Evolutionary conservation across 2,329 filamentous ascomycete species (phyloP).

Genomic region (Colletotrichum kahawae): DNA sequence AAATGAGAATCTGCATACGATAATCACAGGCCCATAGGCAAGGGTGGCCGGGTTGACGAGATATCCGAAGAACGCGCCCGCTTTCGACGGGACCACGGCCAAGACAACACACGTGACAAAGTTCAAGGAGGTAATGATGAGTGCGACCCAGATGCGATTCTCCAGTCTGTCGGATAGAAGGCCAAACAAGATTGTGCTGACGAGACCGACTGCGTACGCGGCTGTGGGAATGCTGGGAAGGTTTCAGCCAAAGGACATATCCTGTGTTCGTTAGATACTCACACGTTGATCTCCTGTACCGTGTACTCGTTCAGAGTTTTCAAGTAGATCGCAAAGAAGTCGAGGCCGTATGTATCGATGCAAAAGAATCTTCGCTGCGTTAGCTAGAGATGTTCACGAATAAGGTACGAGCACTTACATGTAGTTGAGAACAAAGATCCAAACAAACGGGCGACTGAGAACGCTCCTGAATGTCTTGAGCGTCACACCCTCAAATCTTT

Average conservation of each 20-base stretch:
- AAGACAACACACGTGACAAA: not conserved
- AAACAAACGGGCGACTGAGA: not conserved
- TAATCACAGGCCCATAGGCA: not conserved
- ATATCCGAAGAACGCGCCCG: not conserved
- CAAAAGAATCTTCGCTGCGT: not conserved
- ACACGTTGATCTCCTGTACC: not conserved
- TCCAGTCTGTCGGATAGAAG: not conserved
- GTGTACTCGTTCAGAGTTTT: not conserved
- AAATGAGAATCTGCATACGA: not conserved
- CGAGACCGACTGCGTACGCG: not conserved
- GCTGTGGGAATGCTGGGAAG: not conserved
- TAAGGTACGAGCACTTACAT: not conserved
- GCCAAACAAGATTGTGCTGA: not conserved
- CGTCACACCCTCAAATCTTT: accelerated
- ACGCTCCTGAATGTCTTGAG: not conserved
- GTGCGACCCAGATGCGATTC: not conserved
- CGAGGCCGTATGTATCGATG: not conserved
- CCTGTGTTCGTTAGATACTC: not conserved
- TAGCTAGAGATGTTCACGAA: not conserved
- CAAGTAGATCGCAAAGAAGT: not conserved
- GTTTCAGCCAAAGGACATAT: not conserved
- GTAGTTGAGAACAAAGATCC: not conserved
- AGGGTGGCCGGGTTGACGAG: not conserved
- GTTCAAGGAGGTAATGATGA: not conserved
- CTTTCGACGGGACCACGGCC: not conserved